Evolutionary conservation across 768 basidiomycete species (phyloP).

Genomic region (Boletus rubropictus): DNA sequence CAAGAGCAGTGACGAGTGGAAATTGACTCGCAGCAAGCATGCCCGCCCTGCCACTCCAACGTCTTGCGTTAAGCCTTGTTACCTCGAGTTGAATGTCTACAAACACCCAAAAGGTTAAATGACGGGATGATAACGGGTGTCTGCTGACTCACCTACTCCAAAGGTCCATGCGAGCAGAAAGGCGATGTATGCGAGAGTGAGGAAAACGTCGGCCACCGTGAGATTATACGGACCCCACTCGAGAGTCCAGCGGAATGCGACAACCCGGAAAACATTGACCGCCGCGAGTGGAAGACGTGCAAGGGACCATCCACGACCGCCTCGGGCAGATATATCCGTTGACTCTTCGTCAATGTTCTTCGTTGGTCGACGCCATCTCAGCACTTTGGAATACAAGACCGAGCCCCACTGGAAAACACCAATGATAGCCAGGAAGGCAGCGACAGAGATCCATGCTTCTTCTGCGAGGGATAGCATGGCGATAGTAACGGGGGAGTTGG

Average conservation of each 20-base stretch:
- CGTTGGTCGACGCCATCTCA: not conserved
- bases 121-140: not conserved
- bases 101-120: not conserved
- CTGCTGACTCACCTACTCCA: conserved; percentile 36
- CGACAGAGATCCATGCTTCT: conserved; percentile 17
- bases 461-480: conserved; percentile 6
- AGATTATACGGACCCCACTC: conserved; percentile 39
- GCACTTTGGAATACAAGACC: conserved; percentile 18
- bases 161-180: conserved; percentile 42
- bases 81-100: conserved; percentile 10
- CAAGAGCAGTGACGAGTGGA: conserved; percentile 41
- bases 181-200: conserved; percentile 43
- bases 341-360: conserved; percentile 14
- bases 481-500: not conserved
- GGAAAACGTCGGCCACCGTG: conserved; percentile 40
- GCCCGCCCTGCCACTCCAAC: conserved; percentile 30
- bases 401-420: conserved; percentile 27
- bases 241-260: conserved; percentile 45
- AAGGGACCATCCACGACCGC: conserved; percentile 34
- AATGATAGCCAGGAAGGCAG: conserved; percentile 13
- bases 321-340: not conserved
- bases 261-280: conserved; percentile 41
- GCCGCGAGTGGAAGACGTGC: conserved; percentile 33
- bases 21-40: conserved; percentile 34
- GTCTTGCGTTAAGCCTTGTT: conserved; percentile 4